These are phyloP conservation scores for Didymella lethalis DNA, from an alignment of 2,329 filamentous ascomycete species.

Conservation along the genomic window DNA sequence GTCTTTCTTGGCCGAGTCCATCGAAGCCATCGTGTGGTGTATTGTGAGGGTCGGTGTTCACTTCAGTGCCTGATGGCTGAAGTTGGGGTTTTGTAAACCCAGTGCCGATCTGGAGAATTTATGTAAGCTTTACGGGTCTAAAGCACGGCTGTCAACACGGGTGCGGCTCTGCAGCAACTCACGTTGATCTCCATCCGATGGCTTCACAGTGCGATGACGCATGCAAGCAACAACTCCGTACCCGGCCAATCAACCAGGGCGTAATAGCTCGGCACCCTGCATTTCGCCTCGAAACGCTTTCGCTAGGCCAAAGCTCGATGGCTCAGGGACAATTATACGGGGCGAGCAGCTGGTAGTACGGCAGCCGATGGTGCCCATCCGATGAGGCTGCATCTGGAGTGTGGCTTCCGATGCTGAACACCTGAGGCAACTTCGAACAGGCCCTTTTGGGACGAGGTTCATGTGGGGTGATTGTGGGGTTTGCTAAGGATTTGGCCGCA, in stretches of 20 bases:
- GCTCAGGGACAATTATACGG: not conserved
- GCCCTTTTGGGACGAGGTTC: constrained; percentile 2
- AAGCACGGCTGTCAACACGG: constrained; percentile 11
- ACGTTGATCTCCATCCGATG: constrained; percentile 25
- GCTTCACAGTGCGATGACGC: constrained; percentile 23
- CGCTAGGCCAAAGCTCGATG: constrained; percentile 6
- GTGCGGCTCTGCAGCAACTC: constrained; percentile 20
- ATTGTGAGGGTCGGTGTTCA: not conserved
- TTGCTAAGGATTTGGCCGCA: not conserved
- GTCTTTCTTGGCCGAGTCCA: constrained; percentile 36
- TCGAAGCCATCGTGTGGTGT: constrained; percentile 29
- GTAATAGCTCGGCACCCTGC: constrained; percentile 14
- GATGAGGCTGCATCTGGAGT: constrained; percentile 10
- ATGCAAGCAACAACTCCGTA: constrained; percentile 10
- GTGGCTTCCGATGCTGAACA: constrained; percentile 13
- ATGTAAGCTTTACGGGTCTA: constrained; percentile 5
- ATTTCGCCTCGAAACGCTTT: constrained; percentile 8
- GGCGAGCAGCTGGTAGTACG: constrained; percentile 9
- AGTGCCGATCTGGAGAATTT: not conserved
- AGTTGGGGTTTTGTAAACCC: not conserved
- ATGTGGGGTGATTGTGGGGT: constrained; percentile 24
- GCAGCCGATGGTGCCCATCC: constrained; percentile 25
- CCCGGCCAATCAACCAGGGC: constrained; percentile 12
- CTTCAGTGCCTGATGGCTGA: not conserved
- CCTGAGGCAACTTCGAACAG: constrained; percentile 2